Conservation (phyloP, 2,329 filamentous ascomycete genomes). For the Hymenotorrendiella dingleyae region DNA sequence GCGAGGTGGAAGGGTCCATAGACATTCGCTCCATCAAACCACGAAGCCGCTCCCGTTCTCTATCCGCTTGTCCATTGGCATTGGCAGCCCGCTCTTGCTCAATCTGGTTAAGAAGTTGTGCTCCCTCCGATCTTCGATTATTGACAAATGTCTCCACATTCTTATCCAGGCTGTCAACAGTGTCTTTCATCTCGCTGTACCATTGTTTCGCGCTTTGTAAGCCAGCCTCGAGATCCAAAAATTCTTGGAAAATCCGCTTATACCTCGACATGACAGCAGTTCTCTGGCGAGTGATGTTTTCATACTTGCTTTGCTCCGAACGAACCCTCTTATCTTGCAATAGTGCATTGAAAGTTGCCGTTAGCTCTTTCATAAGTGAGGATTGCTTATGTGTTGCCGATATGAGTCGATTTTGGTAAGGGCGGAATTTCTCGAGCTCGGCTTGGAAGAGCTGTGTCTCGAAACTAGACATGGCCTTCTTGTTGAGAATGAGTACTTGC, state of each 20-base stretch:
- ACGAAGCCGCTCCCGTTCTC: slow-evolving; percentile 78
- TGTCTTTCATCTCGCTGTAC: slow-evolving; percentile 94
- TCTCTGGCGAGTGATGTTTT: slow-evolving; percentile 76
- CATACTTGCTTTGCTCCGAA: slow-evolving; percentile 92
- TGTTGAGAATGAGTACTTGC: slow-evolving; percentile 94
- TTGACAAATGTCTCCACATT: slow-evolving; percentile 97
- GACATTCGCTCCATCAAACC: slow-evolving; percentile 95
- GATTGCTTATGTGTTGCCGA: slow-evolving; percentile 96
- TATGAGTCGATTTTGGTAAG: slow-evolving; percentile 83
- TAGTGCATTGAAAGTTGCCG: slow-evolving; percentile 76
- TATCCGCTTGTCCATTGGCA: slow-evolving; percentile 48
- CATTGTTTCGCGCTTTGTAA: slow-evolving; percentile 84
- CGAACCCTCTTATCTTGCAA: slow-evolving; percentile 91
- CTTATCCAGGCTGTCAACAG: slow-evolving; percentile 83
- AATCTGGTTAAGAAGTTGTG: slow-evolving; percentile 81
- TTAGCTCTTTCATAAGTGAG: slow-evolving; percentile 90
- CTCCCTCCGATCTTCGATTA: slow-evolving; percentile 86
- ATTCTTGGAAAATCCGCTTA: slow-evolving; percentile 86
- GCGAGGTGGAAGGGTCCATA: slow-evolving; percentile 56
- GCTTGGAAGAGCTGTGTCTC: slow-evolving; percentile 90
- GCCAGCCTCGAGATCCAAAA: slow-evolving; percentile 81
- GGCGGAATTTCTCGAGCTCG: slow-evolving; percentile 94
- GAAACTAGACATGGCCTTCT: slow-evolving; percentile 89
- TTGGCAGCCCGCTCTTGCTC: slow-evolving; percentile 29
- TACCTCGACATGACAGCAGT: slow-evolving; percentile 79